Percentiles rank a stretch among this genome's conserved stretches.
Evolutionary conservation across 805 yeast species (phyloP).

Genomic region (Torulaspora franciscae): DNA sequence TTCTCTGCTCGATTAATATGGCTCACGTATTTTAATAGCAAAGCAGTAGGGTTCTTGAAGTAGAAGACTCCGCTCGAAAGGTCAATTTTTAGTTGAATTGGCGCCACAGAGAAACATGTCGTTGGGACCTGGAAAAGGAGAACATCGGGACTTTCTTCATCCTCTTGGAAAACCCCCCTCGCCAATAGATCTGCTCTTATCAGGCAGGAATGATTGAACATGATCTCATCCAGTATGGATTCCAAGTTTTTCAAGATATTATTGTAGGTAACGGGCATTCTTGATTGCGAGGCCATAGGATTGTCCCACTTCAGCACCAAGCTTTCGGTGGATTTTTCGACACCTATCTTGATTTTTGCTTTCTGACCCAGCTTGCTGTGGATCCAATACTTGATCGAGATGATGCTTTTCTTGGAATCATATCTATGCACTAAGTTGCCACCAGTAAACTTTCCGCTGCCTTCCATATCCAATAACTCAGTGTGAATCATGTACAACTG

Average conservation of each 20-base stretch:
- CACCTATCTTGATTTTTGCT: slow-evolving; percentile 31
- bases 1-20: slow-evolving; percentile 29
- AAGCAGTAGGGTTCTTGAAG: slow-evolving; percentile 32
- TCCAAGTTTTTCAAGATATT: slow-evolving; percentile 30
- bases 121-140: slow-evolving; percentile 34
- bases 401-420: slow-evolving; percentile 33
- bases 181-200: slow-evolving; percentile 31
- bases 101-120: slow-evolving; percentile 32
- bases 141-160: slow-evolving; percentile 31
- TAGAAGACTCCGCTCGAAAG: slow-evolving; percentile 32
- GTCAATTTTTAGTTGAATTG: slow-evolving; percentile 34
- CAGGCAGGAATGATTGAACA: slow-evolving; percentile 35
- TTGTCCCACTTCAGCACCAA: slow-evolving; percentile 33
- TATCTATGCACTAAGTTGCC: slow-evolving; percentile 34
- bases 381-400: slow-evolving; percentile 34
- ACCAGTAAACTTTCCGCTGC: slow-evolving; percentile 32
- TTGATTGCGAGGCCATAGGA: slow-evolving; percentile 16
- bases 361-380: slow-evolving; percentile 31
- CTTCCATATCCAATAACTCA: slow-evolving; percentile 28
- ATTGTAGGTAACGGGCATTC: slow-evolving; percentile 24
- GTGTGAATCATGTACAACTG: slow-evolving; percentile 34
- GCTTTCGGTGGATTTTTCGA: slow-evolving; percentile 24
- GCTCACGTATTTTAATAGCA: slow-evolving; percentile 26
- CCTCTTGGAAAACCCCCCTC: slow-evolving; percentile 30
- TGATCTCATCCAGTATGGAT: slow-evolving; percentile 33